Evolutionary conservation across 148 eudicot species (phyloP).

Genomic region (Polygonum aviculare): DNA sequence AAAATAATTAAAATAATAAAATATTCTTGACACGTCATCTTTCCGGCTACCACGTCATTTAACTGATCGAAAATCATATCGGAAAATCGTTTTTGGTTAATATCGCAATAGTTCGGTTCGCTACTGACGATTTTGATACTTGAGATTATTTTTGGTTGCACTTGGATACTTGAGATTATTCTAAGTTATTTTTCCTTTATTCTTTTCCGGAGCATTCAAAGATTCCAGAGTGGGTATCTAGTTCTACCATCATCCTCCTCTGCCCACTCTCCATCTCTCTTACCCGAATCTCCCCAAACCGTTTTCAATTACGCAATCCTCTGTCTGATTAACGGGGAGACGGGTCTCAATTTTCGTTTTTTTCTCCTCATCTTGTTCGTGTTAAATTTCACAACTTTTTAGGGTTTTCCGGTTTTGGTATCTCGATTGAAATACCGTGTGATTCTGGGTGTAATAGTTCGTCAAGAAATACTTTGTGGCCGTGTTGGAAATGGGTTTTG

Average conservation of each 20-base stretch:
- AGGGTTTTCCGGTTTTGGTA: neutral
- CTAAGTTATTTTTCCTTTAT: no score
- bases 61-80: no score
- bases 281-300: slow-evolving; percentile 4
- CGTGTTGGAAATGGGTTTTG: neutral
- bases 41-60: no score
- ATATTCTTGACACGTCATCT: no score
- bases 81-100: no score
- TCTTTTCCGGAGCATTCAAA: neutral
- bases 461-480: neutral
- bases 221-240: slow-evolving; percentile 4
- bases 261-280: neutral
- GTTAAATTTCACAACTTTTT: neutral
- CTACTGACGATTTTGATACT: no score
- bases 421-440: neutral
- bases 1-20: no score
- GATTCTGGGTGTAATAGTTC: neutral
- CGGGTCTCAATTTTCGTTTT: neutral
- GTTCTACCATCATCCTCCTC: neutral
- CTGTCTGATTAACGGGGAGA: neutral
- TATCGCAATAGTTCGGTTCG: no score
- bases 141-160: no score
- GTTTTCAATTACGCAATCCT: slow-evolving; percentile 1
- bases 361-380: neutral
- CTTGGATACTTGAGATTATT: no score